phyloP scores from a whole-genome alignment of 257 asterid genomes.

The Orobanche coerulescens region DNA sequence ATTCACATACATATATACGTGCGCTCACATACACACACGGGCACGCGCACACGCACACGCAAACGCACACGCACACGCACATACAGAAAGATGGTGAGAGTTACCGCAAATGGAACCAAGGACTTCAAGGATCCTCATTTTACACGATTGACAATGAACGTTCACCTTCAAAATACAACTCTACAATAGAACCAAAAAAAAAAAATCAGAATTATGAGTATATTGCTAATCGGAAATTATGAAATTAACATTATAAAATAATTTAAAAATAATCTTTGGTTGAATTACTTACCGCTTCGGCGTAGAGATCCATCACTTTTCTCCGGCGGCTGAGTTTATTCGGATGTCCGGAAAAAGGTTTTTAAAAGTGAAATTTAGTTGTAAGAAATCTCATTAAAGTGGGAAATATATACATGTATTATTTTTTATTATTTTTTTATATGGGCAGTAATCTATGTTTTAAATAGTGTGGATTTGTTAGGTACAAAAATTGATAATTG shows the following conservation, averaged over 20 bases:
- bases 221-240: neutral
- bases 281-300: slow-evolving; percentile 27
- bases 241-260: neutral
- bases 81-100: neutral
- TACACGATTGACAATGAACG: slow-evolving; percentile 44
- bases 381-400: no score
- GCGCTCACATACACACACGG: no score
- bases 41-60: no score
- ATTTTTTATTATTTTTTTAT: no score
- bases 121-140: slow-evolving; percentile 34
- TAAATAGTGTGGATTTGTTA: no score
- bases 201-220: neutral
- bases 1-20: no score
- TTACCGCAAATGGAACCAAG: slow-evolving; percentile 48
- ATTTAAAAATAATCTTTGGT: neutral
- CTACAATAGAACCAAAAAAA: slow-evolving; percentile 20
- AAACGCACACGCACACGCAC: no score
- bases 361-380: no score
- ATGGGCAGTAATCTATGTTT: no score
- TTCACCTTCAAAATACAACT: slow-evolving; percentile 45
- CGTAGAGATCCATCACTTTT: slow-evolving; percentile 26
- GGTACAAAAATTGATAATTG: no score
- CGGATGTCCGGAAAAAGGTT: no score
- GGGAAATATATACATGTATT: no score
- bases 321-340: neutral